Evolutionary conservation across 1,284 basidiomycete species (phyloP).

Genomic region (Trichosporon sp.): DNA sequence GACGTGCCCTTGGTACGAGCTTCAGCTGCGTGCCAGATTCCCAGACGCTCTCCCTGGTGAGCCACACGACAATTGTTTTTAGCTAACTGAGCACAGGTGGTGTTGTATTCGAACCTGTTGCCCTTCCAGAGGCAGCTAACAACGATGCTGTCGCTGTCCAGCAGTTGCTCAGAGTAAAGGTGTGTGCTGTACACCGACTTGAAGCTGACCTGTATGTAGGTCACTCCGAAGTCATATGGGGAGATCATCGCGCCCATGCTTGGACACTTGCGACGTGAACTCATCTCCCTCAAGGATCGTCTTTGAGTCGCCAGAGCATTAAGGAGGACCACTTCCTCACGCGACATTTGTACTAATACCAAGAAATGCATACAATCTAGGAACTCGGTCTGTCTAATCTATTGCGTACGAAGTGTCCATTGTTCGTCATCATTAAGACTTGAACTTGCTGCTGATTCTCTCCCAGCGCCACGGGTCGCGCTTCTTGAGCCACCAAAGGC

Average conservation of each 20-base stretch:
- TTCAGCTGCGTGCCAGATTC: background rate
- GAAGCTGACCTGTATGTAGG: background rate
- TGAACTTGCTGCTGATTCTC: background rate
- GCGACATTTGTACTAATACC: background rate
- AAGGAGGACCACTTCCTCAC: background rate
- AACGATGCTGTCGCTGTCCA: background rate
- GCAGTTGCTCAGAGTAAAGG: background rate
- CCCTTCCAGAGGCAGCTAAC: background rate
- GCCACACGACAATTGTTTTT: background rate
- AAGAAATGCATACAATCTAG: background rate
- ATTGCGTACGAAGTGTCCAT: background rate
- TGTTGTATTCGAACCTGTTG: background rate
- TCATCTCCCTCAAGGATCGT: background rate
- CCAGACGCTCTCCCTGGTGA: background rate
- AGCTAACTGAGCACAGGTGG: background rate
- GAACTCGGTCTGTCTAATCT: background rate
- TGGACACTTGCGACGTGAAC: background rate
- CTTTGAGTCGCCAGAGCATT: background rate
- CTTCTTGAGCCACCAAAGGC: background rate
- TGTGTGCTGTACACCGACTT: background rate
- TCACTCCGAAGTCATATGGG: background rate
- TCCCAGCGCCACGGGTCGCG: background rate
- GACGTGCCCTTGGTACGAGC: background rate
- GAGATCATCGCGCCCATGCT: background rate
- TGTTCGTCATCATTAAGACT: background rate